These are phyloP conservation scores for Suillus weaverae DNA, from an alignment of 768 basidiomycete species.

Conservation along the genomic window DNA sequence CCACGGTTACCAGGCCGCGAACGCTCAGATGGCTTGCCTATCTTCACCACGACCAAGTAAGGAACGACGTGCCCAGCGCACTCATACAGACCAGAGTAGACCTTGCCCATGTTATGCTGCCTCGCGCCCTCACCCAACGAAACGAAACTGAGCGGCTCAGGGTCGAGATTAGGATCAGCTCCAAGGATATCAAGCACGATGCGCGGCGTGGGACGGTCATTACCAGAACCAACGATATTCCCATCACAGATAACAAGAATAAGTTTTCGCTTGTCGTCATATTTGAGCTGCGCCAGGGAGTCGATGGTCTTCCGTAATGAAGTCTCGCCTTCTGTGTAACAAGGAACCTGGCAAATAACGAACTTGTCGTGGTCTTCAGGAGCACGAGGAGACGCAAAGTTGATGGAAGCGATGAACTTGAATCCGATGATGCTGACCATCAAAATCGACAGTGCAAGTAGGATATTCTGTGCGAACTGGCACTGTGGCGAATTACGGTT, in stretches of 20 bases:
- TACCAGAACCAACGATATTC: conserved; percentile 96
- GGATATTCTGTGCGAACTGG: conserved; percentile 86
- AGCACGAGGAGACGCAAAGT: conserved; percentile 75
- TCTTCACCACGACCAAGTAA: conserved; percentile 88
- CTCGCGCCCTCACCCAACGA: conserved; percentile 93
- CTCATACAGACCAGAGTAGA: conserved; percentile 96
- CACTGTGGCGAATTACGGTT: conserved; percentile 91
- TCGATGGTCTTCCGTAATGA: conserved; percentile 90
- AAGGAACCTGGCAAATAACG: conserved; percentile 96
- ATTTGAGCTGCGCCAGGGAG: conserved; percentile 90
- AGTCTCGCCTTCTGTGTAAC: conserved; percentile 93
- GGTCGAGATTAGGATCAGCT: conserved; percentile 88
- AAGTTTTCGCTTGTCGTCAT: conserved; percentile 97
- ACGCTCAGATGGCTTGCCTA: conserved; percentile 94
- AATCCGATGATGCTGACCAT: conserved; percentile 96
- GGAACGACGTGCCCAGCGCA: conserved; percentile 94
- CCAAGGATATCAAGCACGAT: conserved; percentile 97
- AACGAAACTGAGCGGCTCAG: conserved; percentile 92
- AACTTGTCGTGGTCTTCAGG: conserved; percentile 98
- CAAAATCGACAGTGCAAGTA: conserved; percentile 83
- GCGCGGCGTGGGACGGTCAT: conserved; percentile 93
- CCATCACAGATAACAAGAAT: conserved; percentile 94
- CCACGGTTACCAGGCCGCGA: conserved; percentile 95
- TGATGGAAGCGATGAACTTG: conserved; percentile 92
- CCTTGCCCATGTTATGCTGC: conserved; percentile 98